Percentiles rank a stretch among this genome's conserved stretches.
These are phyloP conservation scores for Citrus hindsii DNA, from an alignment of 345 rosid genomes.

Conservation along the genomic window DNA sequence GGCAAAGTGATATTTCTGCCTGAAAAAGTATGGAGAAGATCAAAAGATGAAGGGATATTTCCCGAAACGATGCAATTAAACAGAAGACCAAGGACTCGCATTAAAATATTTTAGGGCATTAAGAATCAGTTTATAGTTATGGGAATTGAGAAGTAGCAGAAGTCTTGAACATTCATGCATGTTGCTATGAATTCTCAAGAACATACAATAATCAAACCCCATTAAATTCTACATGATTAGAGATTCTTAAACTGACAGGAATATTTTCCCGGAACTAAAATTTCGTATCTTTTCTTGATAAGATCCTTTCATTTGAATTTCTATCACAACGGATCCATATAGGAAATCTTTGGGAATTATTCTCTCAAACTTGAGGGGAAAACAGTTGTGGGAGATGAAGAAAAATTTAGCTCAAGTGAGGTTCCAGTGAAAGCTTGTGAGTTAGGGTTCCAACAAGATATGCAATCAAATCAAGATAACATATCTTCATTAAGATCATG, in stretches of 20 bases:
- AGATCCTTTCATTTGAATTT: neutral
- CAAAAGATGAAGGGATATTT: neutral
- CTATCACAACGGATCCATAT: neutral
- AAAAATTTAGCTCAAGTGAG: neutral
- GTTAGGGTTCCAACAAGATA: neutral
- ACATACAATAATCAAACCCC: neutral
- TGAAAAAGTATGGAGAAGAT: constrained; percentile 8
- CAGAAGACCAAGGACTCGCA: neutral
- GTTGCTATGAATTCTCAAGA: neutral
- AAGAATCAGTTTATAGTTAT: neutral
- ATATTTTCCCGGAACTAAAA: neutral
- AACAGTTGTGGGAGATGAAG: neutral
- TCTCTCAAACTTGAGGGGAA: neutral
- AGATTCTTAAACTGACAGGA: neutral
- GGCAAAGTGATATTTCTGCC: constrained; percentile 92
- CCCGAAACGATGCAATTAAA: neutral
- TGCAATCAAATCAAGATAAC: neutral
- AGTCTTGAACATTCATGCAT: neutral
- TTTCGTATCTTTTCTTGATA: neutral
- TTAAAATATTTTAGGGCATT: no score
- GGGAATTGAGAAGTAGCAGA: neutral
- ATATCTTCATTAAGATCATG: neutral
- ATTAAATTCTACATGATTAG: neutral
- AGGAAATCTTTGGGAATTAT: neutral
- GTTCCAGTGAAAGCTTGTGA: neutral